Conservation (phyloP, 116 monocot species). For the Phalaenopsis hybrid region DNA sequence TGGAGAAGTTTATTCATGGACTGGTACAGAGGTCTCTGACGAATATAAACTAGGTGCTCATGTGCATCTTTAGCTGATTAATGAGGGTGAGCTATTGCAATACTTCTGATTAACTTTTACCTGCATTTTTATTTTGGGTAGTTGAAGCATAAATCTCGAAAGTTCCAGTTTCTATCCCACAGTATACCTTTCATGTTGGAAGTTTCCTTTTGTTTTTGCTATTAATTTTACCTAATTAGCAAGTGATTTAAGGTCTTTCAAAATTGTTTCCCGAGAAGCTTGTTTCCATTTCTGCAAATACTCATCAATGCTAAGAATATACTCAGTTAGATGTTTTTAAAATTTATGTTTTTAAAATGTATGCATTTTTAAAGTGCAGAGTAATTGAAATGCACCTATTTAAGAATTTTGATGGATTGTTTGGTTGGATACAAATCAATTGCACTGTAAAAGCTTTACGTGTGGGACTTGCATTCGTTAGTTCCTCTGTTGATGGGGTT, state of each 20-base stretch:
- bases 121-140: neutral
- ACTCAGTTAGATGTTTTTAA: no score
- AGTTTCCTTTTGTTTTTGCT: neutral
- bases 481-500: no score
- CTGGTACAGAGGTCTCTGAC: neutral
- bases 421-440: no score
- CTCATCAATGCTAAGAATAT: neutral
- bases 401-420: no score
- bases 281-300: neutral
- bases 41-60: neutral
- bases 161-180: neutral
- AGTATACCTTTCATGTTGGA: neutral
- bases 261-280: neutral
- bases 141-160: neutral
- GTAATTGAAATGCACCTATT: no score
- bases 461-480: no score
- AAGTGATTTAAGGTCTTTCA: neutral
- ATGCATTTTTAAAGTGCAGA: no score
- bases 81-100: neutral
- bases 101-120: neutral
- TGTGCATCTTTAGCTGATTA: neutral
- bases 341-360: no score
- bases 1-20: neutral
- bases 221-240: neutral
- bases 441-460: no score